Evolutionary conservation across 441 rosid genomes (phyloP), one percentile per base, ranked within the genome.

Genomic region (Codiaeum variegatum): DNA sequence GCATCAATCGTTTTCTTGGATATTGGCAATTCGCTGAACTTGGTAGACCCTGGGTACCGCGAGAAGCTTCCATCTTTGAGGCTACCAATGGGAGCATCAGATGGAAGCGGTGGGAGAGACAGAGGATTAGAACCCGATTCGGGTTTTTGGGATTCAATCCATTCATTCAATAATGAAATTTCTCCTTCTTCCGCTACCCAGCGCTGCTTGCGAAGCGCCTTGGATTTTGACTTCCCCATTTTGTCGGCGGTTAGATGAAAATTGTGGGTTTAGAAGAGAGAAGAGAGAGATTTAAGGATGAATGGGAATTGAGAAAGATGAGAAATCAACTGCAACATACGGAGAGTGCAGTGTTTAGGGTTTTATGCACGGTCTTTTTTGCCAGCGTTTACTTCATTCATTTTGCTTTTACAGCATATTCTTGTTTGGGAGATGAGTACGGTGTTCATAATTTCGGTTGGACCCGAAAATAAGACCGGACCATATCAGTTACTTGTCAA

Each of bases 111-210:
- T 5, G 81, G 84, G 4, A 78, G 78, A 13, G 96, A 79, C 52
- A 90, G 83, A 6, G 96, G 97, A 54, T 91, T 94, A 74, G 90
- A 80, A 36, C 94, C 96, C 1, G 96, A 89, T 16, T 90, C 96
- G 3, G 92, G 97, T 80, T 87, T 90, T 73, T 86, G 86, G 19
- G 93, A 80, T 61, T 90, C 91, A 29, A 94, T 88, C 98, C 98
- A 94, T 59, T 81, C 64, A 68, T 82, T 85, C 3, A 91, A 83
- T 23, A 80, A 62, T 46, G 66, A 76, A 34, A 88, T 83, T 62
- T 91, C 96, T 46, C 87, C 86, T 23, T 72, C 69, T 78, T 91
- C 96, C 38, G 66, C 49, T 55, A 66, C 12, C 5, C 40, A 44
- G 6, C 75, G 77, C 34, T 66, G 70, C 76, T 70, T 74, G 42